Percentiles rank a stretch among this genome's conserved stretches.
phyloP scores from a whole-genome alignment of 2,329 filamentous ascomycete species.

The Davidsoniella australis region DNA sequence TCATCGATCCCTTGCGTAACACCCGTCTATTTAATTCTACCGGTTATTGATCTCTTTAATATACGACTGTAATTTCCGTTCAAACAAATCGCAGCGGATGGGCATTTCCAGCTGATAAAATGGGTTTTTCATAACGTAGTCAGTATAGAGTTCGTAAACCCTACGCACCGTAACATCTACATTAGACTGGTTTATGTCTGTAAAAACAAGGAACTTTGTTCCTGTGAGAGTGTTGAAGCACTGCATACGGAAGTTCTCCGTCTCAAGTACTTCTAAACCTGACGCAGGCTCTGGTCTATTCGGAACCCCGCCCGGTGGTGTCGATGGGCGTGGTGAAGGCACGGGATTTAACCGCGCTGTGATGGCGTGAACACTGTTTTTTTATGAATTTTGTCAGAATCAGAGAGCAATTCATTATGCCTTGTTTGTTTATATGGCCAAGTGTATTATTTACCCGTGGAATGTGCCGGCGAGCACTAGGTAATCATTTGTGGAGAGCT shows the following conservation, averaged over 20 bases:
- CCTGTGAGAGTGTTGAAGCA: constrained; percentile 93
- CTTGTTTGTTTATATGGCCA: neutral
- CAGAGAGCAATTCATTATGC: constrained; percentile 10
- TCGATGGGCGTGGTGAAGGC: constrained; percentile 16
- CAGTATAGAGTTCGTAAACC: constrained; percentile 87
- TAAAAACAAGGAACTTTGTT: constrained; percentile 90
- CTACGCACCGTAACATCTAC: constrained; percentile 68
- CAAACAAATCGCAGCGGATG: constrained; percentile 85
- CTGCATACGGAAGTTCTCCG: constrained; percentile 83
- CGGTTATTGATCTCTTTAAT: constrained; percentile 55
- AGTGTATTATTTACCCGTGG: constrained; percentile 49
- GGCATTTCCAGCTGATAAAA: constrained; percentile 99
- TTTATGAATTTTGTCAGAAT: neutral
- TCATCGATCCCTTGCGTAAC: neutral
- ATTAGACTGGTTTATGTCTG: constrained; percentile 73
- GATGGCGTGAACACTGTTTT: constrained; percentile 47
- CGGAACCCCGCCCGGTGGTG: constrained; percentile 18
- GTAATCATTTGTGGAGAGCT: constrained; percentile 88
- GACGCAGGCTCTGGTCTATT: constrained; percentile 47
- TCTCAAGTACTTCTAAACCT: constrained; percentile 84
- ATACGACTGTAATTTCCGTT: constrained; percentile 67
- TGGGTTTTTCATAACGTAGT: constrained; percentile 99
- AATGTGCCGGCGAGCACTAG: constrained; percentile 94
- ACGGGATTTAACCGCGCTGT: constrained; percentile 45
- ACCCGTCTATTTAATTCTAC: neutral